Base-by-base conservation (phyloP, 2,329 filamentous ascomycete genomes). In the Hortaea sp. region DNA sequence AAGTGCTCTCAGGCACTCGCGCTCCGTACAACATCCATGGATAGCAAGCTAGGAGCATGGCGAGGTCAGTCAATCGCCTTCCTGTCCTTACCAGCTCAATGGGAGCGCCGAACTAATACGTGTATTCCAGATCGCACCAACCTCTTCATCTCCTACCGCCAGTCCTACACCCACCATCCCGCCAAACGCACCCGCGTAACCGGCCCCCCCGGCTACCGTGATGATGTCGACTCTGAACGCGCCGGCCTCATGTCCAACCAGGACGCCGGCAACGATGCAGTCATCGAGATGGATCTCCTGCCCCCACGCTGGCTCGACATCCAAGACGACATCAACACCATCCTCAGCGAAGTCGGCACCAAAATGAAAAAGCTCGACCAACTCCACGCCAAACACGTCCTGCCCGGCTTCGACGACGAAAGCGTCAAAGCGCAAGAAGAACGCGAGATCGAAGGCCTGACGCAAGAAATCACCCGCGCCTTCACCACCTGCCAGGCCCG, bases 121-220 rank as follows among this genome's bases (percentile, higher is more conserved):
- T 20, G 20, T 20, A 20, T 20, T 20, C 20, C 20, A 75, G 92
- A 98, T 77, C 85, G 92, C 71, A 98, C 92, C 59, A 98, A 97
- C 67, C 85, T 98, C 88, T 95, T 81, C 59, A 92, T 98, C 66
- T 97, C 92, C 68, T 98, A 97, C 76, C 89, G 92, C 62, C 92
- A 98, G 73, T 97, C 90, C 61, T 97, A 95, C 70, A 81, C 88
- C 60, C 92, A 97, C 68, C 89, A 95, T 66, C 92, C 92, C 11
- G 46, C 53, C 32, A 89, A 94, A 70, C 88, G 88, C 69, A 80
- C 81, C 56, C 82, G 82, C 59, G 66, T 69, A 60, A 64, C 61
- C 46, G 65, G 72, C 47, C 68, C 77, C 47, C 67, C 73, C 51
- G 76, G 72, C 51, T 44, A 49, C 39, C 39, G 40, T 47, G 41